Base-by-base conservation (phyloP, 2,329 filamentous ascomycete genomes). In the Xylariaceae sp. region DNA sequence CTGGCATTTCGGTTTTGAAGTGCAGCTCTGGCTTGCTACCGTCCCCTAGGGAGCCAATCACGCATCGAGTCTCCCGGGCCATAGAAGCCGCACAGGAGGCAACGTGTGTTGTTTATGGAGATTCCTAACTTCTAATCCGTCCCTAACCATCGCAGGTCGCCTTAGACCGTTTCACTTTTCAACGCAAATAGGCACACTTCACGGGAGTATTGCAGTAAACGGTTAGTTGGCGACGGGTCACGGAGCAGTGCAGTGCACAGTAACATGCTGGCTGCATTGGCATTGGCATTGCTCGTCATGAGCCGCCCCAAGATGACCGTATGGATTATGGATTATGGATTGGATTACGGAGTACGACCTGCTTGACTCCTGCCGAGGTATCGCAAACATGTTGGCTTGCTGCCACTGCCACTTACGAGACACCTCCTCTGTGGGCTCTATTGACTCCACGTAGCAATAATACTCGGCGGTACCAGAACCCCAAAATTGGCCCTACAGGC, bases 1-100 rank as follows among this genome's bases (percentile, higher is more conserved):
- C 17, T 39, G 34, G 51, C 13, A 59, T 54, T 30, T 51, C 39
- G 39, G 49, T 42, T 48, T 45, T 4, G 1, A 6, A 42, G 37
- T 8, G 37, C 8, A 42, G 37, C 9, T 42, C 23, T 30, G 23
- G 23, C 23, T 30, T 30, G 23, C 23, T 4, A 53, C 57, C 44
- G 45, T 35, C 10, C 35, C 17, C 30, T 42, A 58, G 42, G 61
- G 59, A 65, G 53, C 65, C 65, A 68, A 67, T 67, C 65, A 68
- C 23, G 5, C 5, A 5, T 5, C 23, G 23, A 30, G 23, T 30
- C 5, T 30, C 23, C 23, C 23, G 23, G 23, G 5, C 23, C 6
- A 30, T 30, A 4, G 23, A 30, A 4, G 23, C 23, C 23, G 23
- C 5, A 30, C 3, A 30, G 23, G 23, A 30, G 23, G 23, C 23